Conservation (phyloP, 2,329 filamentous ascomycete species). For the Lasiodiplodia theobromae region DNA sequence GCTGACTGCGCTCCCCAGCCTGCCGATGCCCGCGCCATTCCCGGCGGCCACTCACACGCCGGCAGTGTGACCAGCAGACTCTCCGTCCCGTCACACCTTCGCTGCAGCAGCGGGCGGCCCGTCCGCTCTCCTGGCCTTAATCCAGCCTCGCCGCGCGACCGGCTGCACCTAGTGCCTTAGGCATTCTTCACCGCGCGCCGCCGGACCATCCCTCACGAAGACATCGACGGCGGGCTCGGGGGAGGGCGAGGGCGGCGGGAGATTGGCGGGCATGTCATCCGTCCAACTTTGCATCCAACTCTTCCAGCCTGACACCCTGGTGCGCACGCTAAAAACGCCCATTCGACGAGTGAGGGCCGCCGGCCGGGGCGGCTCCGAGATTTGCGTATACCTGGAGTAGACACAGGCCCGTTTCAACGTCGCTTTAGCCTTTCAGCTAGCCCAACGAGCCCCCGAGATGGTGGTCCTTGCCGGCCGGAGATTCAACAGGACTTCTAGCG, state of each 20-base stretch:
- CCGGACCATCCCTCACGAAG: neutral
- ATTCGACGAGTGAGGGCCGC: conserved; percentile 19
- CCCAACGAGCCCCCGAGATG: conserved; percentile 19
- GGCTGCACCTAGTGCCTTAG: conserved; percentile 18
- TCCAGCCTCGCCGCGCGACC: conserved; percentile 12
- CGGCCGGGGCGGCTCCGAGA: conserved; percentile 18
- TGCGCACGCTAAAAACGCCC: conserved; percentile 21
- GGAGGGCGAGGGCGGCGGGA: neutral
- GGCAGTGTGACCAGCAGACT: conserved; percentile 20
- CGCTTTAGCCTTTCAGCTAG: conserved; percentile 11
- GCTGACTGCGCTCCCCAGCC: conserved; percentile 9
- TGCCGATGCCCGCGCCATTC: conserved; percentile 12
- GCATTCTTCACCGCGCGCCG: conserved; percentile 23
- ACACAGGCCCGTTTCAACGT: conserved; percentile 26
- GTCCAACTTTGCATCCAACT: conserved; percentile 18
- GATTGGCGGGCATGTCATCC: conserved; percentile 23
- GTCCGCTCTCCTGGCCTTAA: conserved; percentile 21
- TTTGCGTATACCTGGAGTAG: conserved; percentile 6
- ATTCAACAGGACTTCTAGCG: conserved; percentile 22
- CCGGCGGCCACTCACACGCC: conserved; percentile 19
- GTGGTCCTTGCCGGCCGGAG: neutral
- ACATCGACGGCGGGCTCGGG: neutral
- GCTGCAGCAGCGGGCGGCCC: conserved; percentile 23
- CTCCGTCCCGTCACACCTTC: conserved; percentile 14
- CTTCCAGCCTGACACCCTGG: conserved; percentile 16